Evolutionary conservation across 2,329 filamentous ascomycete genomes (phyloP), one percentile per base, ranked within the genome.

Genomic region (Clarireedia sp.): DNA sequence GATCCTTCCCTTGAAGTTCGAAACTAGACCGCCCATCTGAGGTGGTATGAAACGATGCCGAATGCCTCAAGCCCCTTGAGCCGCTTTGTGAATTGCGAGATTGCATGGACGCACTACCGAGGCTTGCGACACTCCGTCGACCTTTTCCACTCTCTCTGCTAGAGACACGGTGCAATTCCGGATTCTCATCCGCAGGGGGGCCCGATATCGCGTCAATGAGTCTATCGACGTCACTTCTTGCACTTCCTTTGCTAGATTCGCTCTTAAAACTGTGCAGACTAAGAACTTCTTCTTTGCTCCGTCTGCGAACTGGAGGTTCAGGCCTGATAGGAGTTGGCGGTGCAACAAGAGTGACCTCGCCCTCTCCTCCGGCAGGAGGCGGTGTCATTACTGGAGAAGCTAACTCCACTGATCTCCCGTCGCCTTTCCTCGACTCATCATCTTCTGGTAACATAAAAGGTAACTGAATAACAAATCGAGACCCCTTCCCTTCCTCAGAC

Each of bases 401-500:
- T 12, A 21, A 21, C 21, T 23, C 17, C 12, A 40, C 40, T 3
- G 16, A 43, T 3, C 33, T 55, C 3, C 36, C n/a, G 8, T n/a
- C 40, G 29, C 9, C 19, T 51, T 48, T 51, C 43, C 14, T 47
- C 10, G 48, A 26, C 24, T 14, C 54, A 59, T 45, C 57, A 5
- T 76, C 72, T 0, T 65, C 58, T 0, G 82, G 83, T 1, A 91
- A 67, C 7, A 83, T 76, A 60, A 96, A 94, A 0, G 87, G 86
- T 29, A 96, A 73, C 60, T 89, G 82, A 23, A 96, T 81, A 19
- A 90, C 83, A 60, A 96, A 95, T 51, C 87, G 79, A 17, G 90
- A 91, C 0, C 91, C 90, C 63, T 86, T 87, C 2, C 87, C 87
- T 66, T 87, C 80, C 64, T 94, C 89, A 0, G 90, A 95, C 64